Conservation (phyloP, 1,139 yeast genomes). For the Pichia sp. region DNA sequence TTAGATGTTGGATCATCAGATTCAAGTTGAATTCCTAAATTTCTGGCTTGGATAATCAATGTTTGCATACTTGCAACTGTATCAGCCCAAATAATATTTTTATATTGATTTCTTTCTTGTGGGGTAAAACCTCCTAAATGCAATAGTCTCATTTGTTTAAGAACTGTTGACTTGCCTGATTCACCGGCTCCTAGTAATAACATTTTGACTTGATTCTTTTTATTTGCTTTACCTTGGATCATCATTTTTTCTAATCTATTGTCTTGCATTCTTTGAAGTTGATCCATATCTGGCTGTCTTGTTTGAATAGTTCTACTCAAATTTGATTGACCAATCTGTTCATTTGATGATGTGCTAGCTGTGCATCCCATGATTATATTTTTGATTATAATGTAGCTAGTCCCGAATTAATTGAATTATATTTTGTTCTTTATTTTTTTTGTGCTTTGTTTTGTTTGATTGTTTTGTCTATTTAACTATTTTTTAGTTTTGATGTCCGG, state of each 20-base stretch:
- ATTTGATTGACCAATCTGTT: slow-evolving; percentile 31
- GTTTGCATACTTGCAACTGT: slow-evolving; percentile 84
- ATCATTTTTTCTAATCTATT: slow-evolving; percentile 52
- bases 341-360: slow-evolving; percentile 43
- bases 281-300: slow-evolving; percentile 18
- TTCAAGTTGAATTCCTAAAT: slow-evolving; percentile 50
- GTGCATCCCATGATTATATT: slow-evolving; percentile 50
- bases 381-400: too few relatives aligned
- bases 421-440: neutral
- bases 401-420: neutral
- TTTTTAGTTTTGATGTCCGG: neutral
- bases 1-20: slow-evolving; percentile 49
- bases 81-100: slow-evolving; percentile 94
- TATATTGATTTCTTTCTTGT: slow-evolving; percentile 73
- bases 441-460: neutral
- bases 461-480: neutral
- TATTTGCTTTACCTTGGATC: slow-evolving; percentile 46
- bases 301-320: neutral
- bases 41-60: slow-evolving; percentile 65
- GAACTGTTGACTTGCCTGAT: slow-evolving; percentile 92
- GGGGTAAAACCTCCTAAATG: slow-evolving; percentile 83
- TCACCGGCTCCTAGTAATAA: slow-evolving; percentile 90
- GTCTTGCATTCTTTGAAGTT: slow-evolving; percentile 23
- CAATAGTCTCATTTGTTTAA: slow-evolving; percentile 80
- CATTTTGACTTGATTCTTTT: slow-evolving; percentile 53